Evolutionary conservation across 306 rosid genomes (phyloP), one percentile per base, ranked within the genome.

Genomic region (Pyrus pyrifolia): DNA sequence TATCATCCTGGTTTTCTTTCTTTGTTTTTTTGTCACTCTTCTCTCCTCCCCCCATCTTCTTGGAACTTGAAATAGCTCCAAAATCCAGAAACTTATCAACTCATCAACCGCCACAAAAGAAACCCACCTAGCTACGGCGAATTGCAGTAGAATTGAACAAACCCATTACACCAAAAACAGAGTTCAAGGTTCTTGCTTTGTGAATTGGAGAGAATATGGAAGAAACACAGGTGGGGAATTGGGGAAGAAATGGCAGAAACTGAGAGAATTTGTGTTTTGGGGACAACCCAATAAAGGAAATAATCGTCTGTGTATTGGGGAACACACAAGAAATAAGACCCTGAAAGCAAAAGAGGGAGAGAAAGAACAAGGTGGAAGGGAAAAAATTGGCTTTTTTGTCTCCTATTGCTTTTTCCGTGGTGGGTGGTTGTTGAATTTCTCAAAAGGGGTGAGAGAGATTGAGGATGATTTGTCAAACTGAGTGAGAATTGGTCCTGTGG

Each of bases 41-140:
- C 35, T 82, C 70, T 53, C 85, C 88, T 23, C 80, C 72, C 75
- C 83, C 85, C 89, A 86, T 86, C 46, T 78, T 60, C 64, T 79
- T 74, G 75, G 68, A 73, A 82, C 81, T 79, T 42, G 65, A 77
- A 57, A 65, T n/a, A 68, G 42, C 77, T 73, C 74, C 86, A 55
- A 69, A 63, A 73, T 57, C 79, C 27, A 68, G 76, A 42, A 44
- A 74, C 73, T 75, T 71, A 17, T 80, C 23, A 80, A 72, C 70
- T 70, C 81, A 72, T 64, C 75, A 59, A 49, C 49, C 51, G 44
- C 14, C 27, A 65, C 42, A 44, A 42, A 62, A 61, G 27, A 19
- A 60, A 73, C 19, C 53, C 46, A 61, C 67, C 23, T 27, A 51
- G 25, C 57, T 35, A 35, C 40, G 40, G 8, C 40, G 8, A 80